Conservation (phyloP, 805 yeast species). For the Saturnispora saitoi region DNA sequence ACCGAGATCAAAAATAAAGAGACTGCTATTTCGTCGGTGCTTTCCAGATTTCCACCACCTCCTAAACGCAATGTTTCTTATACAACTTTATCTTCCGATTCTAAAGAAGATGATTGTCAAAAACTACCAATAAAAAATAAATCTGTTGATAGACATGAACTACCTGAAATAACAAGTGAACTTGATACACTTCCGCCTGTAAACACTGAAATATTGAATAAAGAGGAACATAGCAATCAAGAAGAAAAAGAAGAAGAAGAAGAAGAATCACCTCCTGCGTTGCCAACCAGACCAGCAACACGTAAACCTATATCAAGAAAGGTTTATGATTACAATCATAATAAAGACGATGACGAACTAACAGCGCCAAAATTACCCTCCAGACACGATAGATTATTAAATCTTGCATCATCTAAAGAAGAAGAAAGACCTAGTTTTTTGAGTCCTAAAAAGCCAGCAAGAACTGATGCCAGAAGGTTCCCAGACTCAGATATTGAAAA, state of each 20-base stretch:
- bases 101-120: neutral
- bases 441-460: slow-evolving; percentile 7
- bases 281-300: neutral
- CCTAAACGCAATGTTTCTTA: slow-evolving; percentile 5
- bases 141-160: neutral
- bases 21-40: neutral
- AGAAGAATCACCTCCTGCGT: neutral
- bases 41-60: slow-evolving; percentile 6
- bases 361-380: slow-evolving; percentile 1
- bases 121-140: neutral
- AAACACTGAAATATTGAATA: neutral
- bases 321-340: neutral
- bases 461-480: neutral
- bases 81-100: neutral
- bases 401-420: neutral
- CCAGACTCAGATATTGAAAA: neutral
- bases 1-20: neutral
- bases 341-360: neutral
- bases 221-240: no score
- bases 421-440: slow-evolving; percentile 7
- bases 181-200: neutral
- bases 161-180: neutral
- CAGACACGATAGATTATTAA: neutral
- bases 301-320: neutral
- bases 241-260: neutral